phyloP scores from a whole-genome alignment of 257 asterid genomes.

The Nicotiana otophora region DNA sequence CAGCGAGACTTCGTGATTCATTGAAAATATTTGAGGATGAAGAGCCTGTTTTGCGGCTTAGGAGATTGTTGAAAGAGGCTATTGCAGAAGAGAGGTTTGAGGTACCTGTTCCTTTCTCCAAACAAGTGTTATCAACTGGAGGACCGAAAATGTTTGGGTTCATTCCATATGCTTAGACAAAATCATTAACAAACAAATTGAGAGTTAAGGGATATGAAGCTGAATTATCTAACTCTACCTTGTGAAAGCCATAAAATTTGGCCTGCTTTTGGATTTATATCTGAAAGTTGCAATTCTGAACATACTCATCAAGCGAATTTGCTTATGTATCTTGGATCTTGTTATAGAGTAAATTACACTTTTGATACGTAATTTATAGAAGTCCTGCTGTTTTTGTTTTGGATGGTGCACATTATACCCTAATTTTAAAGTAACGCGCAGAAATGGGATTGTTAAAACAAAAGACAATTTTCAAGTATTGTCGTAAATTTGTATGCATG shows the following conservation, averaged over 20 bases:
- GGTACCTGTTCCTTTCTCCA: conserved; percentile 28
- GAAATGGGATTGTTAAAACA: background rate
- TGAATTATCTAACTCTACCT: background rate
- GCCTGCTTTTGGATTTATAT: background rate
- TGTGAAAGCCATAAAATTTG: background rate
- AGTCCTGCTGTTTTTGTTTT: too few species aligned
- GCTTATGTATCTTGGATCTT: background rate
- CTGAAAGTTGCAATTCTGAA: background rate
- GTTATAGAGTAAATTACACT: background rate
- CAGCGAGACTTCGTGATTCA: conserved; percentile 83
- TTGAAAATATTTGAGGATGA: conserved; percentile 66
- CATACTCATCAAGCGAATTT: background rate
- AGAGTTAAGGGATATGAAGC: background rate
- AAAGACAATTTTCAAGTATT: background rate
- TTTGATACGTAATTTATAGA: background rate
- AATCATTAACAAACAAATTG: background rate
- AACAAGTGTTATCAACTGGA: background rate
- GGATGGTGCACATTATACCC: background rate
- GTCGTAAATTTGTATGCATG: background rate
- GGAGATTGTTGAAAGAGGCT: conserved; percentile 69
- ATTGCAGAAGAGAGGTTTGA: conserved; percentile 67
- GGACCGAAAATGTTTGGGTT: background rate
- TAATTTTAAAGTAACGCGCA: background rate
- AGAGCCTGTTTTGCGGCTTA: conserved; percentile 69
- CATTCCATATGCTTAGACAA: background rate